phyloP scores from a whole-genome alignment of 2,329 filamentous ascomycete genomes.

The Hypoxylon sp. region DNA sequence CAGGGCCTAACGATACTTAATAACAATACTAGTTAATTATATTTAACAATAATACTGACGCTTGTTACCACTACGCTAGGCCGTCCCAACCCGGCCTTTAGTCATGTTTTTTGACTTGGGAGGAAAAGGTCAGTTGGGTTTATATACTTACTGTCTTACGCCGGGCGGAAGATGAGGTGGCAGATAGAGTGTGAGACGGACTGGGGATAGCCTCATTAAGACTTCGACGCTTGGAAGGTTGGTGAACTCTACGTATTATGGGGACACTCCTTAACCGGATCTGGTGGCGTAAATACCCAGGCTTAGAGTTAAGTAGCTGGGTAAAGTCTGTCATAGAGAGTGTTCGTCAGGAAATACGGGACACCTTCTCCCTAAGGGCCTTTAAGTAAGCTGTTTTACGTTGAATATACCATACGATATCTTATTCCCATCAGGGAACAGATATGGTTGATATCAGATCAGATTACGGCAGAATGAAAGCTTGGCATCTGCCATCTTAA shows the following conservation, averaged over 20 bases:
- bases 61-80: not conserved
- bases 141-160: not conserved
- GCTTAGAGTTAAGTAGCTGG: not conserved
- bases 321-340: not conserved
- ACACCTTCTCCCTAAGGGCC: not conserved
- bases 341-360: no score
- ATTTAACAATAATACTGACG: not conserved
- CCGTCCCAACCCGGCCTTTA: slow-evolving; percentile 24
- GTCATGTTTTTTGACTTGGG: not conserved
- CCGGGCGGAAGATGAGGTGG: not conserved
- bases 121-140: not conserved
- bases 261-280: not conserved
- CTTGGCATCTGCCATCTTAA: not conserved
- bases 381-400: not conserved
- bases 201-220: not conserved
- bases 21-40: slow-evolving; percentile 1
- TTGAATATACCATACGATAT: not conserved
- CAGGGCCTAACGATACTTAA: slow-evolving; percentile 14
- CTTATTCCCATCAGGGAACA: not conserved
- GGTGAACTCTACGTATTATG: not conserved
- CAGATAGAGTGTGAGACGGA: not conserved
- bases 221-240: not conserved
- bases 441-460: not conserved
- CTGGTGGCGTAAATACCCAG: not conserved
- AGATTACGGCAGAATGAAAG: not conserved